Base-by-base conservation (phyloP, 257 asterid species). In the Echium plantagineum region DNA sequence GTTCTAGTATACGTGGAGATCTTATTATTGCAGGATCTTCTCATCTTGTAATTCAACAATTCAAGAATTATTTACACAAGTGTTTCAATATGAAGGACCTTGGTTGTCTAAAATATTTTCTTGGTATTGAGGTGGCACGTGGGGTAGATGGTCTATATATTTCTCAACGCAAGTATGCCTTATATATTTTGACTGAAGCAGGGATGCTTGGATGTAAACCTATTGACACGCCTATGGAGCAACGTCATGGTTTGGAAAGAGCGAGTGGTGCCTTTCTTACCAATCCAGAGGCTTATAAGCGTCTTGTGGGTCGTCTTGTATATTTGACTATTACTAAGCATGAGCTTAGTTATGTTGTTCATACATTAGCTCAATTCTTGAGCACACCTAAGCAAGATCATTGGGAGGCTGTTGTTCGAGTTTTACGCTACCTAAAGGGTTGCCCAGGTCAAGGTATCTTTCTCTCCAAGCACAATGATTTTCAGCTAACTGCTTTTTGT, bases 1-100 rank as follows among this genome's bases (percentile, higher is more conserved):
- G 26, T 16, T 15, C 26, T 26, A 1, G 13, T 63, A 0, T 63
- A 52, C 32, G 67, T 63, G 9, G 60, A 63, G 67, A 63, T 20
- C 1, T 63, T 10, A 17, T 63, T 17, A 52, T 63, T 28, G 19
- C 31, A 1, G 61, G 60, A 9, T 35, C 56, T 55, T 20, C 56
- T 9, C 2, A 19, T 1, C 15, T n/a, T 10, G 53, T 21, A 3
- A 19, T 31, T 9, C 3, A 6, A 7, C 20, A 6, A 3, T 9
- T 48, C 1, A 48, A 4, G 12, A 3, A 48, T 13, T 48, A 17
- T 48, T 17, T 48, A 3, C 38, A 4, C 38, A 31, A 31, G 9
- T 31, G 38, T n/a, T n/a, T n/a, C n/a, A n/a, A n/a, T 6, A 35
- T 35, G 12, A 35, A 35, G 12, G 46, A 35, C 6, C 46, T 35